phyloP scores from a whole-genome alignment of 202 grass and related monocot species.

The Dendrocalamus latiflorus region DNA sequence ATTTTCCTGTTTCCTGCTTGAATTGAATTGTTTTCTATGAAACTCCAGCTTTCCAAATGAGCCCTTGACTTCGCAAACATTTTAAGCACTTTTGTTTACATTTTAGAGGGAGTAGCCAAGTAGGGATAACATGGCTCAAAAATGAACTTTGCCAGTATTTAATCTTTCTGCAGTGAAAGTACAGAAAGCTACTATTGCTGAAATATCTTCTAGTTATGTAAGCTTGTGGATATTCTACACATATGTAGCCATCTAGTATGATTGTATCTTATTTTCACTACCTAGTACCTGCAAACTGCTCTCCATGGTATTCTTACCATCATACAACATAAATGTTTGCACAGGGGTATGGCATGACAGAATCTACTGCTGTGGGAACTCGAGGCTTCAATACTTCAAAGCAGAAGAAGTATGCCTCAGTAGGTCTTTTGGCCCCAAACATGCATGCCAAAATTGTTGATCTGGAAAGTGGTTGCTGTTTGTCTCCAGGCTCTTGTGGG shows the following conservation, averaged over 20 bases:
- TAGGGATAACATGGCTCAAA: too few relatives aligned
- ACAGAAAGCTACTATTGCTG: too few relatives aligned
- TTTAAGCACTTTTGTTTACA: not conserved
- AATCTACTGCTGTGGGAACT: conserved; percentile 79
- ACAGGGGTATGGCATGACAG: conserved; percentile 96
- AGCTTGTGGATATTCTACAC: not conserved
- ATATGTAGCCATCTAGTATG: too few relatives aligned
- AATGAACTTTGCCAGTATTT: too few relatives aligned
- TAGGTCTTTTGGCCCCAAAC: conserved; percentile 89
- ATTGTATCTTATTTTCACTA: too few relatives aligned
- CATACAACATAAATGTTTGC: not conserved
- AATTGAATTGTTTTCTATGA: too few relatives aligned
- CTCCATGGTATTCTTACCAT: not conserved
- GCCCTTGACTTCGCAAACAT: not conserved
- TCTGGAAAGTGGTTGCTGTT: conserved; percentile 45
- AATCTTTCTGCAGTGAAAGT: too few relatives aligned
- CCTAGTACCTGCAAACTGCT: not conserved
- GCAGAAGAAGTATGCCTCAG: conserved; percentile 59
- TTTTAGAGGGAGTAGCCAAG: not conserved
- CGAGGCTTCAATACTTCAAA: conserved; percentile 73
- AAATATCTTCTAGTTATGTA: too few relatives aligned
- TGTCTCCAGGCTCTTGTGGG: conserved; percentile 64
- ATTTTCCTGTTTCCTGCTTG: not conserved
- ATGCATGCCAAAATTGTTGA: conserved; percentile 74
- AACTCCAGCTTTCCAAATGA: too few relatives aligned